Base-by-base conservation (phyloP, 495 filamentous ascomycete species). In the Talaromyces ruber region DNA sequence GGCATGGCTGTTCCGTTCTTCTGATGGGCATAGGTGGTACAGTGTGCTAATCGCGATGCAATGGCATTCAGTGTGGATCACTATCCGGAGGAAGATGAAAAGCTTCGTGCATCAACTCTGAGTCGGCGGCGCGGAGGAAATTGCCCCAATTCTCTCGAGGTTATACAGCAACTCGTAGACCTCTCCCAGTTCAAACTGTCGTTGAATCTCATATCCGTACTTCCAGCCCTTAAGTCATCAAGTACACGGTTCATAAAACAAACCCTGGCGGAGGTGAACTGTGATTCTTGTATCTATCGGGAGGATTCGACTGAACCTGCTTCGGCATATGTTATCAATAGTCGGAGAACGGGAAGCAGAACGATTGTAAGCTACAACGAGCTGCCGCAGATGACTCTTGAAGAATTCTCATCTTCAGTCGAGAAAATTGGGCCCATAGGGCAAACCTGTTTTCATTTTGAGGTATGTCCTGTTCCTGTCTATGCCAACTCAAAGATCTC, bases 361-460 rank as follows among this genome's bases (percentile, higher is more conserved):
- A 90, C 87, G 0, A 84, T 90, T 56, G 83, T 91, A 28, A 90
- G 85, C 68, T 86, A 84, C 68, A 89, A 87, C 69, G 81, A 81
- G 55, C 74, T 89, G 16, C 80, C 81, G 0, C 86, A 89, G 67
- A 87, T 90, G 83, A 85, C 76, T 8, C 63, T 71, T 7, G 74
- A 71, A 39, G 88, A 89, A 68, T 87, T 89, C 16, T 16, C 37
- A 30, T 18, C 26, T 24, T 29, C 37, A 22, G 28, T 51, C 3
- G 39, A 30, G 5, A 47, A 25, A 29, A 4, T 60, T 21, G 26
- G 12, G 3, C 25, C 12, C 0, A 28, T n/a, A 22, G 45, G 30
- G 18, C 24, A 52, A 21, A 21, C 67, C n/a, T 89, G 85, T 85
- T 89, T 83, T 74, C 88, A 91, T 76, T 91, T 91, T 65, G 88